These are phyloP conservation scores for Gossypium armourianum DNA, from an alignment of 441 rosid species.

Conservation along the genomic window DNA sequence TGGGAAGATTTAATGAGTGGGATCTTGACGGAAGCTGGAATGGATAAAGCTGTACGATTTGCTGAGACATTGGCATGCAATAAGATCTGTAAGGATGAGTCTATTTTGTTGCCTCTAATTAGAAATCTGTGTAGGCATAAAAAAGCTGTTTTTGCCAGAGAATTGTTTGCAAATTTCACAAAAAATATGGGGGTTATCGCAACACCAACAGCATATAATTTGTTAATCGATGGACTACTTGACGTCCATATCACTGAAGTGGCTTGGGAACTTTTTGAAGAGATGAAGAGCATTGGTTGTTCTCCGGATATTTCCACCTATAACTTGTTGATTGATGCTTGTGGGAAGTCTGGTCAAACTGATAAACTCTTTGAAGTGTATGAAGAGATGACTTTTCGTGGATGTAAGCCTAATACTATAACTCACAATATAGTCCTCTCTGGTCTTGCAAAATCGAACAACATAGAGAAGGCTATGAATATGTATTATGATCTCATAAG, in stretches of 20 bases:
- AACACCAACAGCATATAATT: constrained; percentile 40
- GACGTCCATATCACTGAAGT: constrained; percentile 31
- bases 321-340: constrained; percentile 58
- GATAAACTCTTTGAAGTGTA: constrained; percentile 43
- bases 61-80: constrained; percentile 47
- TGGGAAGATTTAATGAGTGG: constrained; percentile 75
- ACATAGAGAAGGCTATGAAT: constrained; percentile 58
- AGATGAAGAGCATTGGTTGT: constrained; percentile 56
- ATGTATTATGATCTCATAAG: constrained; percentile 61
- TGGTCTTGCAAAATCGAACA: constrained; percentile 46
- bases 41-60: constrained; percentile 45
- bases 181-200: constrained; percentile 47
- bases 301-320: constrained; percentile 53
- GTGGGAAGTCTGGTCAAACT: constrained; percentile 53
- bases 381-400: constrained; percentile 47
- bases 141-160: constrained; percentile 39
- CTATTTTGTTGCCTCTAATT: constrained; percentile 53
- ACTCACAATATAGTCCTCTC: constrained; percentile 78
- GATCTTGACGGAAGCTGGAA: constrained; percentile 50
- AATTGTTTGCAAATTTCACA: constrained; percentile 45
- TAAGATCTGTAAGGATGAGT: constrained; percentile 42
- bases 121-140: constrained; percentile 51
- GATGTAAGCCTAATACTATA: constrained; percentile 49
- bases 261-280: constrained; percentile 42
- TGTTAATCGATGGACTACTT: constrained; percentile 54